These are phyloP conservation scores for Monilinia laxa DNA, from an alignment of 2,329 filamentous ascomycete species.

Conservation along the genomic window DNA sequence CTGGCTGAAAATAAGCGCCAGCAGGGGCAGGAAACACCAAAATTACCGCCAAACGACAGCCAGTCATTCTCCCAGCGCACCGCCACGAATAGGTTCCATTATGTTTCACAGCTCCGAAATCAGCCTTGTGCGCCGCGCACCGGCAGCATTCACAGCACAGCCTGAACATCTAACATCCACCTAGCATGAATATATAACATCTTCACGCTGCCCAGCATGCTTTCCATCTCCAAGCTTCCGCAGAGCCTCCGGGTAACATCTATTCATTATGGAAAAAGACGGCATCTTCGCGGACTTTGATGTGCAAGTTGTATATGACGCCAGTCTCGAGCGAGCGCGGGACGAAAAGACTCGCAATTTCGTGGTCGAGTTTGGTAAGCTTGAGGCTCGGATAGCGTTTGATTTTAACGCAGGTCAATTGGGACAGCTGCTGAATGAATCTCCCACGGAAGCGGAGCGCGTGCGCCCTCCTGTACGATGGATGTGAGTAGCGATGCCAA, in stretches of 20 bases:
- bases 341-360: conserved; percentile 54
- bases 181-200: conserved; percentile 8
- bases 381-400: conserved; percentile 55
- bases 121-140: conserved; percentile 20
- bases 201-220: conserved; percentile 15
- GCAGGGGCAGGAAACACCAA: conserved; percentile 9
- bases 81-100: conserved; percentile 3
- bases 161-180: conserved; percentile 7
- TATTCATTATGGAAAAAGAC: conserved; percentile 28
- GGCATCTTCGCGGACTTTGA: conserved; percentile 50
- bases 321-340: conserved; percentile 46
- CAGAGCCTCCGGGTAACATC: not conserved
- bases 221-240: conserved; percentile 2
- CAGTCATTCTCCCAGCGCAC: conserved; percentile 20
- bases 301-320: conserved; percentile 46
- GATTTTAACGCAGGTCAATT: conserved; percentile 50
- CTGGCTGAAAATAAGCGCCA: conserved; percentile 19
- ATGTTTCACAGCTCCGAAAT: conserved; percentile 19
- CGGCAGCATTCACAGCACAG: conserved; percentile 4
- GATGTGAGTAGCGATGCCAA: conserved; percentile 54
- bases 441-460: conserved; percentile 41
- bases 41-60: conserved; percentile 13
- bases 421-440: conserved; percentile 41
- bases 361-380: conserved; percentile 62
- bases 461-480: conserved; percentile 56